Evolutionary conservation across 1,139 yeast genomes (phyloP), one percentile per base, ranked within the genome.

Genomic region (Saccharomyces hybrid): DNA sequence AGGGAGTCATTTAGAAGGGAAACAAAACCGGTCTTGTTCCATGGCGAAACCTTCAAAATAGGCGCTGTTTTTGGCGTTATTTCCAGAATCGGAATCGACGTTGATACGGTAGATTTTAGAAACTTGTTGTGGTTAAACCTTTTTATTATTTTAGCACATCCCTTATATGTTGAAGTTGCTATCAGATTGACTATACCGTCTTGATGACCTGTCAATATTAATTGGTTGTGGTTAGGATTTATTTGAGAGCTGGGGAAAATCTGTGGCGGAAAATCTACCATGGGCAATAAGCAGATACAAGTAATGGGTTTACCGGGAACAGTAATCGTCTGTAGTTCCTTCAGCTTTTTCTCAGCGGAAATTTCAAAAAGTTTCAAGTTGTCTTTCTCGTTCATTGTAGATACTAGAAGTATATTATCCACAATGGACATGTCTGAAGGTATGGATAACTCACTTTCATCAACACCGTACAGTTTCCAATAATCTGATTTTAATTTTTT

Each of bases 131-230:
- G 69, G 44, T 66, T 67, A 55, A 60, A 67, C 26, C 66, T 54
- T 46, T 53, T 60, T n/a, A 62, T 55, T 23, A 67, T 62, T 44
- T 60, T 59, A 2, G 71, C 68, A 19, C 55, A 48, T 3, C 66
- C 66, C 3, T 55, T 26, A 5, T 55, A 55, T 23, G 53, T 54
- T 3, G 67, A 62, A 5, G 68, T 64, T 3, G 65, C 52, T 19
- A 67, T 65, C 50, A 67, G 44, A 52, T 67, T 65, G 2, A 66
- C 66, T 25, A 53, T 51, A 6, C 70, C 70, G 54, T 67, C 64
- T 46, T 60, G 62, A 47, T 66, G 68, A 38, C 67, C 70, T 1
- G 69, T 56, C 31, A 67, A 54, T 7, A 66, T 16, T 32, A 62
- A 27, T 29, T 59, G 61, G 41, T 60, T 58, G 34, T 63, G 64